Evolutionary conservation across 768 basidiomycete species (phyloP).

Genomic region (Suillus americanus): DNA sequence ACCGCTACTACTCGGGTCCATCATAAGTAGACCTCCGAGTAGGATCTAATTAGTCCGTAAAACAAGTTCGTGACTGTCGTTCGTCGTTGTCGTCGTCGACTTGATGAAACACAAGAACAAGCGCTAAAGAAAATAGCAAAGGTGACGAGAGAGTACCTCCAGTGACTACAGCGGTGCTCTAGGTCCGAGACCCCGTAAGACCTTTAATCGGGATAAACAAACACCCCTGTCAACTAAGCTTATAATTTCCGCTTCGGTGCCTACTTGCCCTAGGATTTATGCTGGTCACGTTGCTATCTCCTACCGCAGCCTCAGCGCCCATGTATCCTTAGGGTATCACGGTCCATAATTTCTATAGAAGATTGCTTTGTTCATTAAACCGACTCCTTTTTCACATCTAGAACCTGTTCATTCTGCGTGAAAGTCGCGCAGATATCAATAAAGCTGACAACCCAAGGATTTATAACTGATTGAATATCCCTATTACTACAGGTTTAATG

Average conservation of each 20-base stretch:
- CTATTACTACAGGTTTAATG: neutral
- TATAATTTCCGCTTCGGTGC: conserved; percentile 3
- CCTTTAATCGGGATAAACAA: neutral
- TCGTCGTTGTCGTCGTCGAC: neutral
- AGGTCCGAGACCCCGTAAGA: conserved; percentile 3
- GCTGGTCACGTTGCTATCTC: neutral
- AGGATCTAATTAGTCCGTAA: neutral
- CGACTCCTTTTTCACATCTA: neutral
- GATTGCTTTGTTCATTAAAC: neutral
- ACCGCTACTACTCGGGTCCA: neutral
- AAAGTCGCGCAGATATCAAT: neutral
- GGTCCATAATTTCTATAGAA: neutral
- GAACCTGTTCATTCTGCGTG: neutral
- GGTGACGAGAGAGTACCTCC: neutral
- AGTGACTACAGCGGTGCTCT: neutral
- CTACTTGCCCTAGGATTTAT: neutral
- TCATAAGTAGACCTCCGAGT: neutral
- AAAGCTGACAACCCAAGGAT: neutral
- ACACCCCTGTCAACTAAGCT: neutral
- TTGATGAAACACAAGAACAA: neutral
- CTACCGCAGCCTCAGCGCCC: neutral
- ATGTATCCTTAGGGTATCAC: neutral
- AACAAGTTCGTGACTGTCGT: neutral
- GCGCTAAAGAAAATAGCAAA: conserved; percentile 4
- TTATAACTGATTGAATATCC: neutral